phyloP scores from a whole-genome alignment of 106 monocot genomes.

The Apostasia ramifera region DNA sequence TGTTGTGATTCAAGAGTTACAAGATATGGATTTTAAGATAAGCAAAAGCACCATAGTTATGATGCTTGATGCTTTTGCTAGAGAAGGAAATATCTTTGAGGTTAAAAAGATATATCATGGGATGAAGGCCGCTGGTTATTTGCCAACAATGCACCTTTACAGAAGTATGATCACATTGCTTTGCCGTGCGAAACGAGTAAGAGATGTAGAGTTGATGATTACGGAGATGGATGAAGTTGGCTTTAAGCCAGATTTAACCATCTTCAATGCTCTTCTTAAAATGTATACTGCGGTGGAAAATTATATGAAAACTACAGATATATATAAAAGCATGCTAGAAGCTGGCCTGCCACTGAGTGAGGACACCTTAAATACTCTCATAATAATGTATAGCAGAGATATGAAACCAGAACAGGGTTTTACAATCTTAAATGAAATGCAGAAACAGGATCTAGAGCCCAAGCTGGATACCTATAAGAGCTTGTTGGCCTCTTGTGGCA shows the following conservation, averaged over 20 bases:
- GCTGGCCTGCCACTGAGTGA: conserved; percentile 50
- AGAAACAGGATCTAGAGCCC: conserved; percentile 52
- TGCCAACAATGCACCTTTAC: conserved; percentile 85
- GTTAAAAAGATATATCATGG: conserved; percentile 97
- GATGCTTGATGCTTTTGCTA: conserved; percentile 92
- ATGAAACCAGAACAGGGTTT: conserved; percentile 84
- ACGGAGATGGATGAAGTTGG: conserved; percentile 77
- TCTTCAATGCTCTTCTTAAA: conserved; percentile 74
- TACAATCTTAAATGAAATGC: conserved; percentile 76
- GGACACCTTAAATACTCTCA: conserved; percentile 72
- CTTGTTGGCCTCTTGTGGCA: conserved; percentile 83
- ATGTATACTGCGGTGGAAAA: conserved; percentile 75
- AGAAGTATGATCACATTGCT: conserved; percentile 82
- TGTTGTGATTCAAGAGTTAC: conserved; percentile 90
- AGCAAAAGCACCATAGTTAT: conserved; percentile 85
- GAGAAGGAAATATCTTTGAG: conserved; percentile 82
- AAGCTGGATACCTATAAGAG: conserved; percentile 89
- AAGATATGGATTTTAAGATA: conserved; percentile 93
- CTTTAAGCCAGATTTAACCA: conserved; percentile 70
- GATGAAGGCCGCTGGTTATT: conserved; percentile 91
- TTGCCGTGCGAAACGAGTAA: conserved; percentile 64
- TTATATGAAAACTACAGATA: conserved; percentile 58
- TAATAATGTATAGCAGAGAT: conserved; percentile 86
- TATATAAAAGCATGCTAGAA: conserved; percentile 54
- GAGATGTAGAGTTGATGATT: conserved; percentile 83